Conservation (phyloP, 495 filamentous ascomycete species). For the Pseudoneurospora amorphoporcata region DNA sequence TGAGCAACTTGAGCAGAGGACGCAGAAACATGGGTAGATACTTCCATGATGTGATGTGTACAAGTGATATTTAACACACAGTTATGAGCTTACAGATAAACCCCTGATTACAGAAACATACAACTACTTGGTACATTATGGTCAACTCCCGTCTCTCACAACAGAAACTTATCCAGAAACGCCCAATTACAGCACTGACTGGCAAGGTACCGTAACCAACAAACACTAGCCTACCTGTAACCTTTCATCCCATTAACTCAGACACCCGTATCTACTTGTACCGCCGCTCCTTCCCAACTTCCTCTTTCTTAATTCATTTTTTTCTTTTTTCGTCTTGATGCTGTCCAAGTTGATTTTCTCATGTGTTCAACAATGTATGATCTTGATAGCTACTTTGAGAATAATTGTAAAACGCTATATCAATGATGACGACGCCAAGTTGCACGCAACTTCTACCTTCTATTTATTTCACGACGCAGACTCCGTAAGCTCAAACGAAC, state of each 20-base stretch:
- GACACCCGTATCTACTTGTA: neutral
- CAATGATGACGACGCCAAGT: neutral
- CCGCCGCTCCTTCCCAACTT: too few relatives aligned
- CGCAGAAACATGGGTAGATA: neutral
- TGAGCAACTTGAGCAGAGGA: neutral
- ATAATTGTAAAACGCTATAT: neutral
- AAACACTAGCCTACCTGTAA: neutral
- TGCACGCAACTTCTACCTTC: neutral
- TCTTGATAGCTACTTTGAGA: neutral
- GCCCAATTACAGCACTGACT: neutral
- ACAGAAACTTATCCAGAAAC: neutral
- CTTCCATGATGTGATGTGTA: neutral
- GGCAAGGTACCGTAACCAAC: neutral
- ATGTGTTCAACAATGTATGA: neutral
- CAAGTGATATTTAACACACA: neutral
- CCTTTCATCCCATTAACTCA: neutral
- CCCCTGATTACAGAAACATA: neutral
- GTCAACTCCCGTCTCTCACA: neutral
- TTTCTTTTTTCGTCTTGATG: neutral
- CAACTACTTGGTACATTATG: neutral
- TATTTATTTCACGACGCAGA: neutral
- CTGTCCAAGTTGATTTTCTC: neutral
- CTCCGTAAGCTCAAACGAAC: neutral
- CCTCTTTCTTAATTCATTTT: neutral
- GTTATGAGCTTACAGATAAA: neutral